Conservation (phyloP, 768 basidiomycete species). For the Mycena pura region DNA sequence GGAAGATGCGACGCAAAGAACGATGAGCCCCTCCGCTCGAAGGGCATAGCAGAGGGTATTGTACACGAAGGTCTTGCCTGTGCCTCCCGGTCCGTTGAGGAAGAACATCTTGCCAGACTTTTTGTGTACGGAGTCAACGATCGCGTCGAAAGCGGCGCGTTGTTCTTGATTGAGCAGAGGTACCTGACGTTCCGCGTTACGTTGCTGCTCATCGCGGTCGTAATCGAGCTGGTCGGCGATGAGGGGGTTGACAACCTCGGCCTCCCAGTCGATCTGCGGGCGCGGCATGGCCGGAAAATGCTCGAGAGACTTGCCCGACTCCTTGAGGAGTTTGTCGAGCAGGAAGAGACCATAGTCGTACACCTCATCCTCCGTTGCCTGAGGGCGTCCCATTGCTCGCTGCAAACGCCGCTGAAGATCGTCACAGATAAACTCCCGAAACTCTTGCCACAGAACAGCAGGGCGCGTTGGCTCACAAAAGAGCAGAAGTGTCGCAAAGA, state of each 20-base stretch:
- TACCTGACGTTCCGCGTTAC: background rate
- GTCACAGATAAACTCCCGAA: background rate
- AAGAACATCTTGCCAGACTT: background rate
- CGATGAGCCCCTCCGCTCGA: background rate
- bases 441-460: background rate
- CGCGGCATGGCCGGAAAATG: background rate
- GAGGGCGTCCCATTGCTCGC: background rate
- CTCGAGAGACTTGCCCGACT: background rate
- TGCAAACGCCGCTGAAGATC: background rate
- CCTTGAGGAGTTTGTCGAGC: background rate
- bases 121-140: background rate
- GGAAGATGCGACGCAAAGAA: background rate
- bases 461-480: background rate
- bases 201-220: background rate
- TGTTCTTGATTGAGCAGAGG: background rate
- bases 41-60: background rate
- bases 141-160: background rate
- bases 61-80: no score
- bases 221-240: background rate
- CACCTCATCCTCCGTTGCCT: no score
- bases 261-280: background rate
- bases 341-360: background rate
- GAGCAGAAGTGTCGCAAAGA: conserved; percentile 40
- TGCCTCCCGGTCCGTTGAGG: no score
- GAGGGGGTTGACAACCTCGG: background rate